Conservation (phyloP, 2,329 filamentous ascomycete species). For the Penicillium sp. region DNA sequence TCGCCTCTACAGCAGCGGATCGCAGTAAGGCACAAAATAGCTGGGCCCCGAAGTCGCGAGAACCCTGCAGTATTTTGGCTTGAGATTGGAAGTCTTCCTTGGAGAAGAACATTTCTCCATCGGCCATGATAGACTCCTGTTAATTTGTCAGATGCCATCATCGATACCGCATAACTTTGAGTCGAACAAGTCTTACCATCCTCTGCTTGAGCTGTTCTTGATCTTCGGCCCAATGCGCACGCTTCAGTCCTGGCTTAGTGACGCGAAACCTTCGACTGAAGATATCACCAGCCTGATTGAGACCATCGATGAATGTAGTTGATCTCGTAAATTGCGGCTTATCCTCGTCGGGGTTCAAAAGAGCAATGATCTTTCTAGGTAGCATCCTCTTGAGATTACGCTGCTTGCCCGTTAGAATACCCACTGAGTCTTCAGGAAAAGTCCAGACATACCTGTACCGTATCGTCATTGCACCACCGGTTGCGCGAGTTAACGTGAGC, state of each 20-base stretch:
- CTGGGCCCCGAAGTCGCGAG: constrained; percentile 87
- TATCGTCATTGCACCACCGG: constrained; percentile 81
- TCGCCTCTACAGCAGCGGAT: constrained; percentile 77
- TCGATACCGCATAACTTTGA: constrained; percentile 18
- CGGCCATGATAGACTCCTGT: constrained; percentile 63
- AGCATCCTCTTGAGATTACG: constrained; percentile 67
- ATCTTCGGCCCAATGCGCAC: constrained; percentile 77
- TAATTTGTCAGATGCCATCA: constrained; percentile 20
- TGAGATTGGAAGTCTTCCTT: constrained; percentile 74
- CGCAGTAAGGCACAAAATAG: constrained; percentile 88
- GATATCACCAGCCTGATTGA: constrained; percentile 70
- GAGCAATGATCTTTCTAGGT: constrained; percentile 67
- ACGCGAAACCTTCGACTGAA: constrained; percentile 75
- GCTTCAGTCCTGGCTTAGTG: constrained; percentile 71
- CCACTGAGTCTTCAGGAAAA: not conserved
- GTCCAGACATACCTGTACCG: constrained; percentile 62
- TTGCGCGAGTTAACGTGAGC: constrained; percentile 80
- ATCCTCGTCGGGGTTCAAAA: constrained; percentile 70
- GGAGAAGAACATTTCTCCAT: constrained; percentile 72
- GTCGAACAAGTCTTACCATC: constrained; percentile 35
- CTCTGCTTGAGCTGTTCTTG: constrained; percentile 65
- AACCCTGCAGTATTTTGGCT: constrained; percentile 74
- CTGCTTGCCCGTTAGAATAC: constrained; percentile 30
- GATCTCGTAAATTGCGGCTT: constrained; percentile 77
- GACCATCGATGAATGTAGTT: constrained; percentile 76